Evolutionary conservation across 2,329 filamentous ascomycete species (phyloP).

Genomic region (Arthrobotrys sinensis): DNA sequence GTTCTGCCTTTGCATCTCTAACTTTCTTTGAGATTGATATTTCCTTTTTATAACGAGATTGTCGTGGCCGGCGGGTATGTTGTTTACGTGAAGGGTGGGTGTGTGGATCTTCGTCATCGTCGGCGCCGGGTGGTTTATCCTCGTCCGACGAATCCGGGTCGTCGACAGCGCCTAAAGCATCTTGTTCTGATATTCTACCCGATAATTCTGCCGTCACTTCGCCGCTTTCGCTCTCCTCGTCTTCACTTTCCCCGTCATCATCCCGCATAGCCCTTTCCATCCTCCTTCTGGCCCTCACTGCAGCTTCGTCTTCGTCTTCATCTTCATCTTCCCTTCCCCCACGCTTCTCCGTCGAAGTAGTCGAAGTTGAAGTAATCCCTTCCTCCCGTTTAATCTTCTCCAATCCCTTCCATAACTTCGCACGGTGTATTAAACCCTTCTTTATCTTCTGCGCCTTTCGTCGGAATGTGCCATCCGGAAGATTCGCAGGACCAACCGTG

Average conservation of each 20-base stretch:
- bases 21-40: slow-evolving; percentile 41
- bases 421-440: slow-evolving; percentile 87
- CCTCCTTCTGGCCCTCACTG: slow-evolving; percentile 62
- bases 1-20: slow-evolving; percentile 73
- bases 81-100: slow-evolving; percentile 52
- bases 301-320: slow-evolving; percentile 61
- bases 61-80: slow-evolving; percentile 63
- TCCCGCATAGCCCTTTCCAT: slow-evolving; percentile 64
- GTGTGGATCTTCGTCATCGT: slow-evolving; percentile 42
- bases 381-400: slow-evolving; percentile 83
- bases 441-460: slow-evolving; percentile 94
- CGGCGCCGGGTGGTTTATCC: slow-evolving; percentile 33
- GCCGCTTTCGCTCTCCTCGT: slow-evolving; percentile 61
- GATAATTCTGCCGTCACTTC: slow-evolving; percentile 59
- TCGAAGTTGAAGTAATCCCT: slow-evolving; percentile 66
- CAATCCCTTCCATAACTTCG: slow-evolving; percentile 93
- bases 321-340: slow-evolving; percentile 46
- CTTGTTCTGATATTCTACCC: slow-evolving; percentile 30
- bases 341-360: slow-evolving; percentile 64
- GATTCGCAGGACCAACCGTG: slow-evolving; percentile 86
- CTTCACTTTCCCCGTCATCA: slow-evolving; percentile 54
- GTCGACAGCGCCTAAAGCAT: neutral
- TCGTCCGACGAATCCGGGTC: slow-evolving; percentile 8
- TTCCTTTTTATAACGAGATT: slow-evolving; percentile 68
- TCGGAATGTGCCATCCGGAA: slow-evolving; percentile 89